phyloP scores from a whole-genome alignment of 306 rosid genomes.

The Phaseolus lunatus region DNA sequence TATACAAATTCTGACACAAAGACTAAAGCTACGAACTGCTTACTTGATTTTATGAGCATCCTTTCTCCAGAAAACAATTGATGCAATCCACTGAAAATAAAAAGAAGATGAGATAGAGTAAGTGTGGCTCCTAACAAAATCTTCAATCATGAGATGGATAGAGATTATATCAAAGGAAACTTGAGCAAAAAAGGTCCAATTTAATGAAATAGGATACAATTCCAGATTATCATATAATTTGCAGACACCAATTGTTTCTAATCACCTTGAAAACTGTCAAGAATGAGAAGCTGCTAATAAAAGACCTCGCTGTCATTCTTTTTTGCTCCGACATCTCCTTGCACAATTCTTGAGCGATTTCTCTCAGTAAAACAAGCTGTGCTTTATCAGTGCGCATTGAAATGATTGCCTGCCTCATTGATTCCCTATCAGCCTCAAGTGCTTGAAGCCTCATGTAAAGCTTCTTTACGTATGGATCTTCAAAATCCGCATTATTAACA shows the following conservation, averaged over 20 bases:
- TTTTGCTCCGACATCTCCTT: slow-evolving; percentile 75
- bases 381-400: slow-evolving; percentile 95
- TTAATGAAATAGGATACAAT: slow-evolving; percentile 11
- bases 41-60: slow-evolving; percentile 80
- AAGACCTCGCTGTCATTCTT: slow-evolving; percentile 54
- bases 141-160: slow-evolving; percentile 3
- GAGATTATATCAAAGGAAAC: background rate
- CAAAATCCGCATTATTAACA: slow-evolving; percentile 52
- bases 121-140: slow-evolving; percentile 30
- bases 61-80: slow-evolving; percentile 82
- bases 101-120: slow-evolving; percentile 35
- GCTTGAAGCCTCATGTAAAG: slow-evolving; percentile 94
- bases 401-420: slow-evolving; percentile 94
- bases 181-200: slow-evolving; percentile 3
- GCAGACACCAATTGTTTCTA: background rate
- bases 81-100: slow-evolving; percentile 70
- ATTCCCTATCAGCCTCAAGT: slow-evolving; percentile 98
- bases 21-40: slow-evolving; percentile 48
- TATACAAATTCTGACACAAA: slow-evolving; percentile 17
- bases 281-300: slow-evolving; percentile 56
- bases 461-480: slow-evolving; percentile 80
- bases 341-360: slow-evolving; percentile 92
- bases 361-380: slow-evolving; percentile 84
- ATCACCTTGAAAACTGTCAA: slow-evolving; percentile 74
- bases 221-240: background rate